A percentile compares a stretch with the other conserved stretches of the same genome.
These are phyloP conservation scores for Scutellaria minor DNA, from an alignment of 257 asterid genomes.

Conservation along the genomic window DNA sequence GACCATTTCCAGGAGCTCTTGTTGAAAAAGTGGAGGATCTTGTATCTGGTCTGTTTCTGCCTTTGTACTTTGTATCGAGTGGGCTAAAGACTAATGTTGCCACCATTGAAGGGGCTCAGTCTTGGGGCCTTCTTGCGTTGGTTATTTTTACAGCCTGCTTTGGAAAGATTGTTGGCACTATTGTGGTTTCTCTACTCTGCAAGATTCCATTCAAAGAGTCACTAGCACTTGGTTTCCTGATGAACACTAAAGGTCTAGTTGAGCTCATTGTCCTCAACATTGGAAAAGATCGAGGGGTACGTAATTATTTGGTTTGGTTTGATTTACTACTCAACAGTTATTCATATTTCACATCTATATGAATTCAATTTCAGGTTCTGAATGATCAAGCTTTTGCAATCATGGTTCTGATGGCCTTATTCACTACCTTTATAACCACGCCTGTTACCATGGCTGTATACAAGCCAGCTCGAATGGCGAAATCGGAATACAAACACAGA, in stretches of 20 bases:
- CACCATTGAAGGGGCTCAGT: slow-evolving; percentile 68
- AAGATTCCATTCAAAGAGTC: slow-evolving; percentile 65
- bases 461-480: slow-evolving; percentile 56
- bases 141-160: slow-evolving; percentile 74
- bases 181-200: slow-evolving; percentile 56
- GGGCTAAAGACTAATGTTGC: slow-evolving; percentile 83
- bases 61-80: slow-evolving; percentile 80
- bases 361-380: slow-evolving; percentile 45
- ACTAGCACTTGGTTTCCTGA: slow-evolving; percentile 71
- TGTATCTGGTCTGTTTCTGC: slow-evolving; percentile 79
- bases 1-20: slow-evolving; percentile 73
- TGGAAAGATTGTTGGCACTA: slow-evolving; percentile 76
- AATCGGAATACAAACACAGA: slow-evolving; percentile 45
- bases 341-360: neutral
- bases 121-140: slow-evolving; percentile 83
- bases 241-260: slow-evolving; percentile 79
- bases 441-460: slow-evolving; percentile 50
- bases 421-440: slow-evolving; percentile 66
- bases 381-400: slow-evolving; percentile 68
- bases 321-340: neutral
- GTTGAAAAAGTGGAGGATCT: slow-evolving; percentile 89
- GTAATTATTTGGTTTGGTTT: neutral
- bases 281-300: slow-evolving; percentile 46
- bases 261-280: slow-evolving; percentile 88
- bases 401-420: slow-evolving; percentile 64